Evolutionary conservation across 768 basidiomycete genomes (phyloP), one percentile per base, ranked within the genome.

Genomic region (Tulasnella sp.): DNA sequence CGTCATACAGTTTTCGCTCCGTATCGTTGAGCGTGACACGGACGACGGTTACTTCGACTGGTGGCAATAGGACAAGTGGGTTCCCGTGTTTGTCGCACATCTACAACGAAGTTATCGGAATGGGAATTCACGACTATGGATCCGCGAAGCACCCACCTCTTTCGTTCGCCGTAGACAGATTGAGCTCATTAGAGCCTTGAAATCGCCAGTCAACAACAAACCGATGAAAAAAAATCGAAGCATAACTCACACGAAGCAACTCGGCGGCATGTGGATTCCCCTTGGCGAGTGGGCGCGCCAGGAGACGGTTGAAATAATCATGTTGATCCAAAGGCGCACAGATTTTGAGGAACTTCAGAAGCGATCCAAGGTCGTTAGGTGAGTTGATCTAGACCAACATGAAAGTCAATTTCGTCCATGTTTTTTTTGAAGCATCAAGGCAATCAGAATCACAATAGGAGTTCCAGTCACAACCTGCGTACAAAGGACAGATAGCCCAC

Each of bases 311-410:
- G 76, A 82, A 95, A 66, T 86, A 85, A 58, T 89, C 85, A 53
- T 85, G 83, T 9, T 88, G 78, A 68, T 94, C 88, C 4, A 96
- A 72, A 0, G 93, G 93, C 38, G 73, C 77, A 67, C 93, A 96
- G n/a, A 95, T 82, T 67, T 75, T 78, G 34, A 95, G 77, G 73
- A 96, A 96, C 1, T 81, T 83, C 23, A 96, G 73, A 51, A 94
- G 74, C 9, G 92, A 88, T 2, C 93, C 90, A 19, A 96, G 80
- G 71, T 95, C 92, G 67, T 76, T 80, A 3, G 85, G 88, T 51
- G 86, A 86, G 64, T 91, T 91, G 61, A 90, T 86, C 86, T 88
- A 58, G 9, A n/a, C n/a, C n/a, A n/a, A n/a, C n/a, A n/a, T n/a
- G 38, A 11, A 30, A 5, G 26, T 44, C 5, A 7, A n/a, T n/a